These are phyloP conservation scores for Pestalotiopsis sp. DNA, from an alignment of 2,329 filamentous ascomycete genomes.

Conservation along the genomic window DNA sequence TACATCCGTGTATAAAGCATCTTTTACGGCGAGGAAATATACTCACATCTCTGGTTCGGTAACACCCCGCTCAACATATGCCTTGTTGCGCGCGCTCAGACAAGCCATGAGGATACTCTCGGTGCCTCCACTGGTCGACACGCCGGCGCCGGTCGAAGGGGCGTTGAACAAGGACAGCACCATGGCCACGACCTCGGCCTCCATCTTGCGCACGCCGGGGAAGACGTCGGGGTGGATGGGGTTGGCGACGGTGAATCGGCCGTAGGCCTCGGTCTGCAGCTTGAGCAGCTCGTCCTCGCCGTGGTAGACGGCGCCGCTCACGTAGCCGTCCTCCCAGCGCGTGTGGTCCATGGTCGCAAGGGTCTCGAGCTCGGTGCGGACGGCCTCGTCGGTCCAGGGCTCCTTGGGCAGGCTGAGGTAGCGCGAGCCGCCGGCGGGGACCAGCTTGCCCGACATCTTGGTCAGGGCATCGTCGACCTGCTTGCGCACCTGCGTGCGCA, in stretches of 20 bases:
- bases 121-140: constrained; percentile 89
- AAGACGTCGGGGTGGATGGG: constrained; percentile 98
- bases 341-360: constrained; percentile 90
- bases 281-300: constrained; percentile 81
- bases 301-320: constrained; percentile 95
- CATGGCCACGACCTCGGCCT: constrained; percentile 97
- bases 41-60: constrained; percentile 92
- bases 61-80: constrained; percentile 80
- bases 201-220: constrained; percentile 98
- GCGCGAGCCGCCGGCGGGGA: constrained; percentile 72
- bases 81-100: constrained; percentile 87
- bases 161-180: constrained; percentile 88
- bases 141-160: constrained; percentile 81
- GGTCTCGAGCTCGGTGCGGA: constrained; percentile 77
- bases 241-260: constrained; percentile 92
- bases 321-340: constrained; percentile 92
- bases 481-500: constrained; percentile 81
- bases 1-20: not conserved
- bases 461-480: constrained; percentile 80
- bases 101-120: constrained; percentile 98
- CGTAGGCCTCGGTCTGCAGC: constrained; percentile 90
- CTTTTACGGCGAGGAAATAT: not conserved
- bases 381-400: constrained; percentile 78
- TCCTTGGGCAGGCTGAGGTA: constrained; percentile 80
- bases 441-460: constrained; percentile 83